phyloP scores from a whole-genome alignment of 148 eudicot species.

The Silene uniflora region DNA sequence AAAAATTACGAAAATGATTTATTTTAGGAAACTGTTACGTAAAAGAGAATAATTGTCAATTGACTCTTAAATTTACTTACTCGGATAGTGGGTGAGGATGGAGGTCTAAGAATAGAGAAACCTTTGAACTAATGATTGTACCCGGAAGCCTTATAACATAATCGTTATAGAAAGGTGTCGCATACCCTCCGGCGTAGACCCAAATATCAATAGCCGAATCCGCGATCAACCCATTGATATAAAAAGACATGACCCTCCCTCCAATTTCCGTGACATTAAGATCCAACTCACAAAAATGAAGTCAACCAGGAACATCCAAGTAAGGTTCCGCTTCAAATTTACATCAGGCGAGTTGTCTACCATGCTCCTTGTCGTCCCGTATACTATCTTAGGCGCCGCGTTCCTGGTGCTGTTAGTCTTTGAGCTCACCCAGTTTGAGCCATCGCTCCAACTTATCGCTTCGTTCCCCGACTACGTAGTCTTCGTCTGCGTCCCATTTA shows the following conservation, averaged over 20 bases:
- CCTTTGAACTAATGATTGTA: too few species aligned
- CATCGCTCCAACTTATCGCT: not conserved
- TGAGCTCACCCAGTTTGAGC: not conserved
- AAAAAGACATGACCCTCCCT: constrained; percentile 19
- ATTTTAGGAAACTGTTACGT: too few species aligned
- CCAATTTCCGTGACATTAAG: not conserved
- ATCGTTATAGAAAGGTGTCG: too few species aligned
- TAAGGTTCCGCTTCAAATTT: constrained; percentile 9
- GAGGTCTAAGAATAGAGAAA: too few species aligned
- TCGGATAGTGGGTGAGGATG: too few species aligned
- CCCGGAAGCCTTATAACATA: too few species aligned
- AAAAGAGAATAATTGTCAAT: too few species aligned
- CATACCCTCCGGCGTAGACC: too few species aligned
- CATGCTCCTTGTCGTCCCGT: constrained; percentile 23
- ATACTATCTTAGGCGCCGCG: constrained; percentile 38
- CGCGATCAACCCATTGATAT: constrained; percentile 26
- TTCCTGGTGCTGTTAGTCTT: too few species aligned
- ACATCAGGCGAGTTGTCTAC: not conserved
- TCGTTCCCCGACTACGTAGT: not conserved
- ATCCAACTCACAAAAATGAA: constrained; percentile 40
- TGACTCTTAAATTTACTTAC: too few species aligned
- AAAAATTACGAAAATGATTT: too few species aligned
- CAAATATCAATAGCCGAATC: constrained; percentile 23
- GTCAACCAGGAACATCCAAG: constrained; percentile 40
- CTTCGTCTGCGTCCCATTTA: constrained; percentile 28